Evolutionary conservation across 768 basidiomycete genomes (phyloP).

Genomic region (Filobasidium floriforme): DNA sequence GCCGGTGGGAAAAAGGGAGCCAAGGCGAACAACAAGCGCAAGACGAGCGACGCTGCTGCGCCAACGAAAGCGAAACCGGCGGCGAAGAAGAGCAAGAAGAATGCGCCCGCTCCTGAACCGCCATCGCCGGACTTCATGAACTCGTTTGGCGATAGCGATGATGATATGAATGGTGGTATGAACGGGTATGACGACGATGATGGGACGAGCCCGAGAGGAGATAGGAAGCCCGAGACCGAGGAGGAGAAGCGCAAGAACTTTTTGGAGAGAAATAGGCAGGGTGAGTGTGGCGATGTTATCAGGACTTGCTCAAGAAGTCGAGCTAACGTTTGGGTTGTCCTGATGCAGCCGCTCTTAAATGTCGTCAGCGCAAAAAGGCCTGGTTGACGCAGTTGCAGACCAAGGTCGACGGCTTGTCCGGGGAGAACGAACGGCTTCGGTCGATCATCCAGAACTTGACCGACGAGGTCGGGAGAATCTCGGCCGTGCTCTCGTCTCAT

Average conservation of each 20-base stretch:
- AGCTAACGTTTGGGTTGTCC: not conserved
- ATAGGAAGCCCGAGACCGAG: constrained; percentile 86
- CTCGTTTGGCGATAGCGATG: constrained; percentile 37
- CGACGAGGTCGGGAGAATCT: constrained; percentile 81
- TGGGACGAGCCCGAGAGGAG: constrained; percentile 29
- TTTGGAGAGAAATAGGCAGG: constrained; percentile 93
- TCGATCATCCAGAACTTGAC: constrained; percentile 75
- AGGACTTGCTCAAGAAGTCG: not conserved
- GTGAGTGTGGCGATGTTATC: constrained; percentile 48
- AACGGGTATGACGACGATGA: constrained; percentile 29
- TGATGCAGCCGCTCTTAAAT: constrained; percentile 81
- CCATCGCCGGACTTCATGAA: constrained; percentile 6
- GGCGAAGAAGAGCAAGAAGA: constrained; percentile 36
- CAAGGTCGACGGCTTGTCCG: constrained; percentile 82
- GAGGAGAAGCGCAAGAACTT: constrained; percentile 97
- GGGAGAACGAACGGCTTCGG: constrained; percentile 90
- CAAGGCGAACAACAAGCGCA: constrained; percentile 29
- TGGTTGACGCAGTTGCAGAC: constrained; percentile 89
- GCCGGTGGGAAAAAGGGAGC: constrained; percentile 7
- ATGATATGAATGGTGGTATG: constrained; percentile 37
- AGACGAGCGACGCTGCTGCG: constrained; percentile 27
- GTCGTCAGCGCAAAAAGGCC: constrained; percentile 97
- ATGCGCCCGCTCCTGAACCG: constrained; percentile 13
- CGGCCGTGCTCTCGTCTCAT: constrained; percentile 47
- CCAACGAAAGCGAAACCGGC: constrained; percentile 9